Percentiles rank a stretch among this genome's conserved stretches.
phyloP scores from a whole-genome alignment of 78 protist species.

The Dictyostelium citrinum region DNA sequence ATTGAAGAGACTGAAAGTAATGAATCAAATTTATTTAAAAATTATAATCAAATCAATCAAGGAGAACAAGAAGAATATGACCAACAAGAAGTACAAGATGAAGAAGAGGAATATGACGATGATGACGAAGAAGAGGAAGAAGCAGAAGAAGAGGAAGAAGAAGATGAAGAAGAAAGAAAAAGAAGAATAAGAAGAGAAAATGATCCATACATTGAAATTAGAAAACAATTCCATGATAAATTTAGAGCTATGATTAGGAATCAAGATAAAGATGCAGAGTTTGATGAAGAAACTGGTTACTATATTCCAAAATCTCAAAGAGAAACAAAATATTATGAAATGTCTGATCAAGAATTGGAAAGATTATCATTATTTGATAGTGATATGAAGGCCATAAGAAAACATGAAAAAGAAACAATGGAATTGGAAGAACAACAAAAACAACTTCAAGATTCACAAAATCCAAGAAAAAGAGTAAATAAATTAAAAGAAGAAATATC shows the following conservation, averaged over 20 bases:
- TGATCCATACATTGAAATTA: not conserved
- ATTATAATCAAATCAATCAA: not conserved
- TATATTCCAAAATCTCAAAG: conserved; percentile 6
- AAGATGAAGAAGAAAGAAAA: not conserved
- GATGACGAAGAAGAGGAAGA: not conserved
- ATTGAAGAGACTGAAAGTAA: not conserved
- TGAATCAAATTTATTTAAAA: not conserved
- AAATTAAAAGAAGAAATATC: not conserved
- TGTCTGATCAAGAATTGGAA: not conserved
- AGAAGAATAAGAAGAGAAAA: not conserved
- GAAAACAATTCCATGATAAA: conserved; percentile 19
- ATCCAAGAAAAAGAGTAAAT: not conserved
- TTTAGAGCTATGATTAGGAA: not conserved
- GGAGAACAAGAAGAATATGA: not conserved
- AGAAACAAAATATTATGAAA: not conserved
- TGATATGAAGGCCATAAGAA: not conserved
- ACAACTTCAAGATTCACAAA: not conserved
- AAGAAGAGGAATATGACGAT: not conserved
- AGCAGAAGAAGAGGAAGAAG: not conserved
- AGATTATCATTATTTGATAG: not conserved
- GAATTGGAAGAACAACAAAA: not conserved
- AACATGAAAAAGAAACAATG: not conserved
- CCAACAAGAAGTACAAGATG: not conserved
- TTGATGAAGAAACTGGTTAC: conserved; percentile 11
- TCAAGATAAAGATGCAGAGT: not conserved